Percentiles rank a stretch among this genome's conserved stretches.
Evolutionary conservation across 768 basidiomycete genomes (phyloP).

Genomic region (Astraeus odoratus): DNA sequence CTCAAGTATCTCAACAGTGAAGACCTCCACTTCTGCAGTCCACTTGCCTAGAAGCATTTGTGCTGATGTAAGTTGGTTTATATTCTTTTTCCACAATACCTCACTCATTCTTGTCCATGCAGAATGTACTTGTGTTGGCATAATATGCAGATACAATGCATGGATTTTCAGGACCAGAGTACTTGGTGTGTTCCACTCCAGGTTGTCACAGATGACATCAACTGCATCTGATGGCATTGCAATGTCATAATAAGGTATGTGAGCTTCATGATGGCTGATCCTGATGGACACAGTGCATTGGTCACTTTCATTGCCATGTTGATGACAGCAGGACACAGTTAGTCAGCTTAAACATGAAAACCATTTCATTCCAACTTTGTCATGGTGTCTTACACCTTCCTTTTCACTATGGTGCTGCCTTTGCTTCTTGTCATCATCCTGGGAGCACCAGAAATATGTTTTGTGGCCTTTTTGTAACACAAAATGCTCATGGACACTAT

Average conservation of each 20-base stretch:
- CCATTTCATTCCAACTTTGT: background rate
- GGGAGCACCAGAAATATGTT: slow-evolving; percentile 46
- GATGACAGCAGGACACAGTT: background rate
- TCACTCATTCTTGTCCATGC: slow-evolving; percentile 25
- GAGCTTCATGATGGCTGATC: slow-evolving; percentile 34
- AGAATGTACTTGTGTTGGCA: slow-evolving; percentile 17
- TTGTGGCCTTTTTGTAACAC: slow-evolving; percentile 38
- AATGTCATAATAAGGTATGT: slow-evolving; percentile 32
- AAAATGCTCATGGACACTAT: slow-evolving; percentile 6
- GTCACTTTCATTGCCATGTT: slow-evolving; percentile 1
- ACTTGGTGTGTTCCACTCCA: slow-evolving; percentile 17
- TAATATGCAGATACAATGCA: slow-evolving; percentile 23
- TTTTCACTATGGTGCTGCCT: slow-evolving; percentile 21
- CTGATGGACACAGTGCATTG: background rate
- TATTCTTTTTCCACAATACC: slow-evolving; percentile 17
- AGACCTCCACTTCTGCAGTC: background rate
- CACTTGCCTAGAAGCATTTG: slow-evolving; percentile 16
- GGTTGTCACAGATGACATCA: slow-evolving; percentile 25
- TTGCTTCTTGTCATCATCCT: slow-evolving; percentile 39
- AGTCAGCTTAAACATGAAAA: background rate
- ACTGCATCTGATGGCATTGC: slow-evolving; percentile 32
- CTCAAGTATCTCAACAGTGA: slow-evolving; percentile 2
- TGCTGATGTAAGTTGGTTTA: slow-evolving; percentile 19
- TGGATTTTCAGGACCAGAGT: slow-evolving; percentile 28
- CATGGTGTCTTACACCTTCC: slow-evolving; percentile 3